Evolutionary conservation across 176 grass and related monocot genomes (phyloP).

Genomic region (Oryza officinalis): DNA sequence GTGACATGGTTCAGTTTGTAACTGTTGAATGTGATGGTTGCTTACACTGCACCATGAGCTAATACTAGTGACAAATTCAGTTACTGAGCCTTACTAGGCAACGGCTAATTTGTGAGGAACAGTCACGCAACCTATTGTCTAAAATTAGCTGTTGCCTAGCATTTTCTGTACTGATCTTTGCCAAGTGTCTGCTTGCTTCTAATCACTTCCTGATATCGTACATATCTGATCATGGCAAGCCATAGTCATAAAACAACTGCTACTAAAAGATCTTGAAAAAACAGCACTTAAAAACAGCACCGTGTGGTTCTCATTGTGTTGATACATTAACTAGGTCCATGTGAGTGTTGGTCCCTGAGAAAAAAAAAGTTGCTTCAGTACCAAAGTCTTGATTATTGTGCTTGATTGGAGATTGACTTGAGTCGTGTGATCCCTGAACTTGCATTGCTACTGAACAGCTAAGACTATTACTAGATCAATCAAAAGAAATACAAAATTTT

Average conservation of each 20-base stretch:
- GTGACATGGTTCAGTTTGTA: neutral
- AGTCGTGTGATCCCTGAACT: neutral
- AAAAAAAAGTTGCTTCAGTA: neutral
- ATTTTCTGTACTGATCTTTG: neutral
- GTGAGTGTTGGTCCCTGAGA: neutral
- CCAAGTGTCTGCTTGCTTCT: neutral
- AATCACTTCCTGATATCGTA: neutral
- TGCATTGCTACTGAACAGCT: conserved; percentile 28
- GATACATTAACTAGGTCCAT: conserved; percentile 13
- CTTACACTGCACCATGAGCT: neutral
- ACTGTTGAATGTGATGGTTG: neutral
- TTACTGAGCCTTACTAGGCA: neutral
- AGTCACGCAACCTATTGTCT: neutral
- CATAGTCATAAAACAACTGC: neutral
- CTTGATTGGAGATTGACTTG: conserved; percentile 5
- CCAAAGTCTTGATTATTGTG: conserved; percentile 15
- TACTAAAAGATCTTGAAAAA: neutral
- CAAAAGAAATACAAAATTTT: neutral
- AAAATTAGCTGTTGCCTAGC: neutral
- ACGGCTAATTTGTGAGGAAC: neutral
- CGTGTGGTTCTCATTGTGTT: neutral
- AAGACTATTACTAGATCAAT: conserved; percentile 20
- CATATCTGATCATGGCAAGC: neutral
- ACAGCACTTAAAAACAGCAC: neutral
- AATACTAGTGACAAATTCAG: neutral